phyloP scores from a whole-genome alignment of 23 red algal species.

The Gracilaria domingensis region DNA sequence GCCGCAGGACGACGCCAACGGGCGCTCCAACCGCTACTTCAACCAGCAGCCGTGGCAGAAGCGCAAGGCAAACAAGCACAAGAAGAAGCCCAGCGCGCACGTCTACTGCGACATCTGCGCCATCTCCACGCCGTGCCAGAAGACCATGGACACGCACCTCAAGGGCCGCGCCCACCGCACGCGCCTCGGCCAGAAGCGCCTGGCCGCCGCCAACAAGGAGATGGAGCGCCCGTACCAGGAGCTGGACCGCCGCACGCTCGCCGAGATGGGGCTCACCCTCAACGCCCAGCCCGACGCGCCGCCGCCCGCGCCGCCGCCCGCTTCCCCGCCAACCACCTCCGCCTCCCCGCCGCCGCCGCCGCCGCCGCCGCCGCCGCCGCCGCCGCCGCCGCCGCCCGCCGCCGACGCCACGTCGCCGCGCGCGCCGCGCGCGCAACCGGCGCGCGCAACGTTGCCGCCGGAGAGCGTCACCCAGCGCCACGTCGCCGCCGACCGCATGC shows the following conservation, averaged over 20 bases:
- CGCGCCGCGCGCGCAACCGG: not conserved
- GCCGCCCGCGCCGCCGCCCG: not conserved
- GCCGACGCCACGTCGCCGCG: too few relatives aligned
- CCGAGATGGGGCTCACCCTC: not conserved
- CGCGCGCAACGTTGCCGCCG: too few relatives aligned
- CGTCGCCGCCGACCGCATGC: not conserved
- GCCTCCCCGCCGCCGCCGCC: not conserved
- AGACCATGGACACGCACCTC: slow-evolving; percentile 18
- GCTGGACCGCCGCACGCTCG: not conserved
- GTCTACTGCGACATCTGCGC: not conserved
- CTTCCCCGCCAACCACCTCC: too few relatives aligned
- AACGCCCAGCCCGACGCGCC: not conserved
- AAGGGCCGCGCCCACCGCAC: slow-evolving; percentile 7
- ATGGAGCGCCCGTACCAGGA: slow-evolving; percentile 8
- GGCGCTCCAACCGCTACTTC: not conserved
- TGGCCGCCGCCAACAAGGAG: slow-evolving; percentile 9
- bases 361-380: not conserved
- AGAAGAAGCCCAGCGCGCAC: not conserved
- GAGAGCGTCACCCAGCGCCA: too few relatives aligned
- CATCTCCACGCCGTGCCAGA: not conserved
- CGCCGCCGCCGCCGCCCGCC: not conserved
- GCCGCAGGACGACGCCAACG: not conserved
- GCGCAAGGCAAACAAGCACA: not conserved
- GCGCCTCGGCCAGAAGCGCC: not conserved
- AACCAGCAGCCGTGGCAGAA: not conserved